Conservation (phyloP, 1,284 basidiomycete genomes). For the Earliella scabrosa region DNA sequence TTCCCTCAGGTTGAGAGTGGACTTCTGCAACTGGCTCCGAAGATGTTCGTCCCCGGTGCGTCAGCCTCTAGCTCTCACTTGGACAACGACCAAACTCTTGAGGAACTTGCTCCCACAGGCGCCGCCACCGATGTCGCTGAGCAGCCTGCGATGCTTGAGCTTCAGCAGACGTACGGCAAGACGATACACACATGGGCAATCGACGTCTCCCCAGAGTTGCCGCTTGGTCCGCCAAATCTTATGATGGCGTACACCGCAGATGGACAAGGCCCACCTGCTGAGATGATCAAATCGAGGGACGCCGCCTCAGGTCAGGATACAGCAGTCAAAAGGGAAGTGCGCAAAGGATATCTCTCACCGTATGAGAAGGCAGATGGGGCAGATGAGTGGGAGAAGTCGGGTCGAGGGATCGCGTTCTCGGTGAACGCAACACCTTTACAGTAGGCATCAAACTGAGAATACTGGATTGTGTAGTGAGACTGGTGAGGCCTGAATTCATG, state of each 20-base stretch:
- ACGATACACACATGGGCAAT: conserved; percentile 52
- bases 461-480: neutral
- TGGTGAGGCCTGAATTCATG: too few relatives aligned
- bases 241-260: conserved; percentile 51
- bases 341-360: conserved; percentile 42
- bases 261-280: conserved; percentile 38
- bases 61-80: neutral
- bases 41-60: conserved; percentile 44
- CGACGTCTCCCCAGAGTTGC: conserved; percentile 49
- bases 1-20: conserved; percentile 56
- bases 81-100: neutral
- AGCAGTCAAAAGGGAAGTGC: conserved; percentile 37
- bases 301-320: conserved; percentile 41
- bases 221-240: conserved; percentile 51
- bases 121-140: conserved; percentile 44
- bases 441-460: too few relatives aligned
- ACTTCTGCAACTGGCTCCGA: conserved; percentile 47
- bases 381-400: conserved; percentile 43
- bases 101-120: conserved; percentile 24
- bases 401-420: conserved; percentile 34
- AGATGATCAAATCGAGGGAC: conserved; percentile 40
- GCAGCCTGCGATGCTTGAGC: conserved; percentile 49
- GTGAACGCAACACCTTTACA: conserved; percentile 20
- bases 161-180: conserved; percentile 57
- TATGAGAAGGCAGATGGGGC: conserved; percentile 43